Base-by-base conservation (phyloP, 106 monocot genomes). In the Agapanthus africanus region DNA sequence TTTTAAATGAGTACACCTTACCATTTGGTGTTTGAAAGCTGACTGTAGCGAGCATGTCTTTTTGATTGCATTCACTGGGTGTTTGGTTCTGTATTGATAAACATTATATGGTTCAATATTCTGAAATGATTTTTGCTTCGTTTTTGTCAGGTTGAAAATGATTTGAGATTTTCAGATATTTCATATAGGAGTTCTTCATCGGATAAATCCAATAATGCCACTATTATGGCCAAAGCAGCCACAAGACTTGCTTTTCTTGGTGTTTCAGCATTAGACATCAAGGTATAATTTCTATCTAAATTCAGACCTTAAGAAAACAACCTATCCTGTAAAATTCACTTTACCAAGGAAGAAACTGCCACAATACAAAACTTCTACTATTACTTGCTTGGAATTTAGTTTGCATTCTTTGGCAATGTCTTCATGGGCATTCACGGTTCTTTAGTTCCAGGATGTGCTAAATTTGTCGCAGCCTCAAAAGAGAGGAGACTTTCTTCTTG, bases 161-260 rank as follows among this genome's bases (percentile, higher is more conserved):
- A 75, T 65, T 63, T 10, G 21, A 63, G 66, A 54, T 51, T 56
- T 67, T 65, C 59, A 4, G 51, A 73, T 33, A 64, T 79, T 37
- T 75, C 52, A 34, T 40, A 66, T 25, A 65, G 41, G 54, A 76
- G 63, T 40, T 7, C 64, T 31, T 37, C 70, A 46, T 67, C 54
- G 68, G 76, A 77, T 70, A 76, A 74, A 23, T 68, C 77, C 69
- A 72, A 44, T 60, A 68, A 35, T 39, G 33, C 51, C 44, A 36
- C 59, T 51, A 32, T 37, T 37, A 52, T 80, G 71, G 81, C 72
- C 36, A 79, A 77, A 65, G 78, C 83, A 57, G 64, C 44, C 60
- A 79, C 85, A 57, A 79, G 82, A 77, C 75, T 94, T 79, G 90
- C 93, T 72, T 74, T 94, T 77, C 84, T 94, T 70, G 84, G 77